Conservation (phyloP, 192 early-diverging fungal species). For the Pilobolus umbonatus region DNA sequence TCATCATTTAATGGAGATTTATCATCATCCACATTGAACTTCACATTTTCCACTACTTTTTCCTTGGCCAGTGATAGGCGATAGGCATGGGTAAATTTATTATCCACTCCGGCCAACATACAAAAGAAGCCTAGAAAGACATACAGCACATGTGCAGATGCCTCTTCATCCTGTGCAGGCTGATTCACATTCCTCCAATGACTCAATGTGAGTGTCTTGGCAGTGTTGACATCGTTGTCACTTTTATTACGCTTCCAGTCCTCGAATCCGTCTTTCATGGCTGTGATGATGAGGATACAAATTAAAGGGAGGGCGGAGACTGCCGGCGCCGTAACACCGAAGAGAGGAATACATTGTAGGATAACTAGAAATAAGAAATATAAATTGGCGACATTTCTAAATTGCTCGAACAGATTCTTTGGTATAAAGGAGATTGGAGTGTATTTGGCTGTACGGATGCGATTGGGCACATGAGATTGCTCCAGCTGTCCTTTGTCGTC, state of each 20-base stretch:
- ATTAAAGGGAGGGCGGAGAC: conserved; percentile 83
- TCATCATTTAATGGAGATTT: conserved; percentile 8
- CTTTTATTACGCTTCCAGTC: conserved; percentile 85
- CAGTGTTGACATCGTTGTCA: conserved; percentile 80
- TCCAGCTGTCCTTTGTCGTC: conserved; percentile 22
- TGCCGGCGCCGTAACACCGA: conserved; percentile 66
- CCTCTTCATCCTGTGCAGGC: conserved; percentile 10
- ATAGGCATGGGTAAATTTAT: conserved; percentile 24
- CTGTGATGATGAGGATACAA: conserved; percentile 74
- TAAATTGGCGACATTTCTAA: conserved; percentile 90
- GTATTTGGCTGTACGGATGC: conserved; percentile 90
- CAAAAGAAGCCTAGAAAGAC: conserved; percentile 17
- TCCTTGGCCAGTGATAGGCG: conserved; percentile 3
- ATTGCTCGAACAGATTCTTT: conserved; percentile 97
- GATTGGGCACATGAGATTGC: conserved; percentile 51
- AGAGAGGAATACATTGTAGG: conserved; percentile 63
- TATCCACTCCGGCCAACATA: conserved; percentile 26
- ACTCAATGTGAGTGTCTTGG: conserved; percentile 46
- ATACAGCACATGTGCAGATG: conserved; percentile 7
- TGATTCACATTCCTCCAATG: conserved; percentile 66
- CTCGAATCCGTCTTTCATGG: conserved; percentile 89
- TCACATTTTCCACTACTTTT: neutral
- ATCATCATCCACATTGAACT: conserved; percentile 7
- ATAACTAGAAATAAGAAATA: conserved; percentile 92
- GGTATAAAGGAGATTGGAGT: conserved; percentile 89